These are phyloP conservation scores for Alternaria dauci DNA, from an alignment of 2,329 filamentous ascomycete genomes.

Conservation along the genomic window DNA sequence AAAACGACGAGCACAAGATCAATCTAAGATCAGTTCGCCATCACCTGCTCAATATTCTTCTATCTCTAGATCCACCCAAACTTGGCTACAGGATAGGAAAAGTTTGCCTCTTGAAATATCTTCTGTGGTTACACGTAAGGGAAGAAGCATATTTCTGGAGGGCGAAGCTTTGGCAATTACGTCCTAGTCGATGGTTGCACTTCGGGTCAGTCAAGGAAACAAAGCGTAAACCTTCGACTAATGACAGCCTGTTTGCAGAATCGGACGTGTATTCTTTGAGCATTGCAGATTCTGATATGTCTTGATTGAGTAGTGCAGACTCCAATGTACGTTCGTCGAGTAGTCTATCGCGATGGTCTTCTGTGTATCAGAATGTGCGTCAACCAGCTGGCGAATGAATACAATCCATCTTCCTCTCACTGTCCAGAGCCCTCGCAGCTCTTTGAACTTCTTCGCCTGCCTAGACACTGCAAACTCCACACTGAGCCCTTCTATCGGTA, in stretches of 20 bases:
- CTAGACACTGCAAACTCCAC: not conserved
- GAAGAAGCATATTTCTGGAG: accelerated
- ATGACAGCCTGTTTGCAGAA: no score
- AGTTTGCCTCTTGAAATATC: not conserved
- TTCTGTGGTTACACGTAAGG: not conserved
- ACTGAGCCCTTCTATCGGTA: no score
- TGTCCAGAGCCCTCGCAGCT: not conserved
- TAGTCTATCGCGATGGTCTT: no score
- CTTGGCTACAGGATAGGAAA: no score
- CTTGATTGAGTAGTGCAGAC: no score
- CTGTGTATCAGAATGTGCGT: no score
- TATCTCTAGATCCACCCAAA: not conserved
- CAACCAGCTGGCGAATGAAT: accelerated
- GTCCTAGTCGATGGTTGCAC: no score
- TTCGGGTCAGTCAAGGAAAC: no score
- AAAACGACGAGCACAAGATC: not conserved
- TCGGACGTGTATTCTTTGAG: no score
- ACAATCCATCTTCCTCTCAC: not conserved
- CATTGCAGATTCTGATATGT: no score
- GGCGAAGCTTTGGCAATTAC: not conserved
- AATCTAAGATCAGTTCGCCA: not conserved
- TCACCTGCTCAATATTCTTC: not conserved
- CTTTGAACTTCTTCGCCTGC: not conserved
- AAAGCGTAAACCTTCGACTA: no score
- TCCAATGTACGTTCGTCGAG: no score